These are phyloP conservation scores for Fomitiporia mediterranea DNA, from an alignment of 1,284 basidiomycete genomes.

Conservation along the genomic window DNA sequence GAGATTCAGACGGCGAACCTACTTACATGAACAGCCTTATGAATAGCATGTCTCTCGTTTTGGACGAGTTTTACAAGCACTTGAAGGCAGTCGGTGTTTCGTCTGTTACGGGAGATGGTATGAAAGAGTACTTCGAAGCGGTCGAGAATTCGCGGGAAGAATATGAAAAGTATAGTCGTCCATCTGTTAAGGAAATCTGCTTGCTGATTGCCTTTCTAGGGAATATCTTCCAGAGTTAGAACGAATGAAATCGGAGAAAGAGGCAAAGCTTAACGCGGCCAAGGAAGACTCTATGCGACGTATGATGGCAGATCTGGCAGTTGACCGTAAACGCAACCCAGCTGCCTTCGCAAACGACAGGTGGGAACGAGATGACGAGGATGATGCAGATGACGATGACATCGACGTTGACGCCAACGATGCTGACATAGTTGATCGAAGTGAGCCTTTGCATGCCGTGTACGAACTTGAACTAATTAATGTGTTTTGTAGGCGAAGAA, in stretches of 20 bases:
- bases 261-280: slow-evolving; percentile 59
- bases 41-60: slow-evolving; percentile 97
- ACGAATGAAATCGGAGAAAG: slow-evolving; percentile 56
- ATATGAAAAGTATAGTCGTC: slow-evolving; percentile 66
- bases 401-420: slow-evolving; percentile 49
- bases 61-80: slow-evolving; percentile 99
- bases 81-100: slow-evolving; percentile 94
- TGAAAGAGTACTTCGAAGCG: slow-evolving; percentile 87
- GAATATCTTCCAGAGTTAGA: slow-evolving; percentile 92
- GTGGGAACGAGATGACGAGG: slow-evolving; percentile 50
- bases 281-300: slow-evolving; percentile 79
- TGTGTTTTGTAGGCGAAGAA: slow-evolving; percentile 45
- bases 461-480: slow-evolving; percentile 15
- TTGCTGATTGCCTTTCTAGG: slow-evolving; percentile 36
- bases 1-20: slow-evolving; percentile 83
- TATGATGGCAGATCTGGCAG: slow-evolving; percentile 82
- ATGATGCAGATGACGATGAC: slow-evolving; percentile 60
- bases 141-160: slow-evolving; percentile 85
- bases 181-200: background rate
- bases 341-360: slow-evolving; percentile 41
- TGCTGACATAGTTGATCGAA: slow-evolving; percentile 59
- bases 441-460: slow-evolving; percentile 39
- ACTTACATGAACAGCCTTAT: slow-evolving; percentile 99
- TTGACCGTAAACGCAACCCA: slow-evolving; percentile 61
- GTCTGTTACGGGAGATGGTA: slow-evolving; percentile 90